Conservation (phyloP, 2,329 filamentous ascomycete genomes). For the Aspergillus sp. region DNA sequence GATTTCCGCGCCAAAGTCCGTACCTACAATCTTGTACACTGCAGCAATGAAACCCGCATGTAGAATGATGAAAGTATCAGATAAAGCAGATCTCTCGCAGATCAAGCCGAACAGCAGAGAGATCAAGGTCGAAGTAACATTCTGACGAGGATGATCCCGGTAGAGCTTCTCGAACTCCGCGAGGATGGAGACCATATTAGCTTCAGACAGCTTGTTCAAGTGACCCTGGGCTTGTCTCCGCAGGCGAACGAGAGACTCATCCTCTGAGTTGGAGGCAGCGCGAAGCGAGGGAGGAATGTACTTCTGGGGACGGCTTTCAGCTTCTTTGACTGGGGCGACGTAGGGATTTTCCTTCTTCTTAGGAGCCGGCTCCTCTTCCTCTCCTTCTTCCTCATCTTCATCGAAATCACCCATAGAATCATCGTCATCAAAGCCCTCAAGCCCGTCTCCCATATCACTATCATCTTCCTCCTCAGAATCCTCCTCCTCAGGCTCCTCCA, state of each 20-base stretch:
- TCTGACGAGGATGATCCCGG: slow-evolving; percentile 77
- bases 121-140: slow-evolving; percentile 79
- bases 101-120: slow-evolving; percentile 78
- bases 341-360: slow-evolving; percentile 81
- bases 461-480: slow-evolving; percentile 22
- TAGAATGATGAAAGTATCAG: slow-evolving; percentile 87
- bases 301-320: slow-evolving; percentile 58
- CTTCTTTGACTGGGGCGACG: slow-evolving; percentile 64
- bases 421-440: slow-evolving; percentile 35
- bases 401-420: slow-evolving; percentile 22
- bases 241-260: slow-evolving; percentile 68
- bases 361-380: slow-evolving; percentile 44
- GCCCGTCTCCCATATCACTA: slow-evolving; percentile 25
- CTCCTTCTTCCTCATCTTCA: slow-evolving; percentile 29
- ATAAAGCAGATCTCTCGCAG: slow-evolving; percentile 73
- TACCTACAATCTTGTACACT: slow-evolving; percentile 81
- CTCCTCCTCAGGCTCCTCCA: slow-evolving; percentile 23
- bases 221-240: slow-evolving; percentile 82
- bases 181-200: slow-evolving; percentile 82
- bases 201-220: slow-evolving; percentile 89
- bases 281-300: slow-evolving; percentile 88
- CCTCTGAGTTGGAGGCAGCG: slow-evolving; percentile 62
- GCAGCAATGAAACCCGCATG: slow-evolving; percentile 88
- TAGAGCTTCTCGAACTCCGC: slow-evolving; percentile 82
- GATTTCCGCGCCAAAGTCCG: slow-evolving; percentile 85